Base-by-base conservation (phyloP, 345 rosid species). In the Cardamine resedifolia region DNA sequence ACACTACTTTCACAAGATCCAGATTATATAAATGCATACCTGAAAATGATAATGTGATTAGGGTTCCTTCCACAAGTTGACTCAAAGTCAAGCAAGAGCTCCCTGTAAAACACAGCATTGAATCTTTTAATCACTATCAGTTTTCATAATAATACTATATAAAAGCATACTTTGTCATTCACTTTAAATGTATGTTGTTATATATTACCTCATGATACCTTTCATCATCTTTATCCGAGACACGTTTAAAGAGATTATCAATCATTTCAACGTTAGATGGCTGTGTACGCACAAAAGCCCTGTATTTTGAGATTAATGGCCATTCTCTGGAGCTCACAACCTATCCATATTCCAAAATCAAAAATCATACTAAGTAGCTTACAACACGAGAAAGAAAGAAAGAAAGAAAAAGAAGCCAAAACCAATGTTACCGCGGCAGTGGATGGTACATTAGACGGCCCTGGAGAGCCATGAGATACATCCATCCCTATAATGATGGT, bases 381-480 rank as follows among this genome's bases (percentile, higher is more conserved):
- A 24, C 30, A 51, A 51, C 18, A 51, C 43, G 48, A 12, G 9
- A 41, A 66, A 56, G 3, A 2, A 55, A 12, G 9, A 41, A 66
- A 56, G 3, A 2, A 2, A 49, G 36, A 67, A 5, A 11, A 0
- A 19, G 1, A 4, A 10, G 14, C 10, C 10, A 15, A 38, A 31
- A 74, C 9, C 4, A 70, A 16, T 14, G 23, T 38, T 85, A 91
- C 95, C 73, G 94, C 92, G 61, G 98, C 94, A 75, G 89, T 85
- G 1, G 96, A 92, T 6, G 98, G 98, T 2, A 81, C 11, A 75
- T 84, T 89, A 12, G 92, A 82, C 59, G 82, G 92, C 36, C 96
- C 92, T 10, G 97, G 97, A 7, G 97, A 92, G 16, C 96, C 97
- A 79, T 88, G 97, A 7, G 97, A 92, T n/a, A 94, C 97, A 79